A percentile compares a stretch with the other conserved stretches of the same genome.
Evolutionary conservation across 441 rosid genomes (phyloP).

Genomic region (Dalechampia spathulata): DNA sequence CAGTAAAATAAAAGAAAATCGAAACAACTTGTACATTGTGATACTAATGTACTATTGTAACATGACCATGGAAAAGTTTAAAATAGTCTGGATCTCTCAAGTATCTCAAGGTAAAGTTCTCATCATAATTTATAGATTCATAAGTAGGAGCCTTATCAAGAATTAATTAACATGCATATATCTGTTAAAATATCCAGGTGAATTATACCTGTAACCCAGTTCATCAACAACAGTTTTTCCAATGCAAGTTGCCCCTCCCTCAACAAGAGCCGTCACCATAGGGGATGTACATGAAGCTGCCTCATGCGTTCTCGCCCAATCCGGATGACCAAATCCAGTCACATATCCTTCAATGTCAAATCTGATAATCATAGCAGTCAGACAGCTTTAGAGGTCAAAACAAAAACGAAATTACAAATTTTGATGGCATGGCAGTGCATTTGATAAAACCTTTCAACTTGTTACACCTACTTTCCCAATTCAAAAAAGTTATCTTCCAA

Average conservation of each 20-base stretch:
- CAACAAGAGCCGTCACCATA: slow-evolving; percentile 67
- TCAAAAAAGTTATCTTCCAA: background rate
- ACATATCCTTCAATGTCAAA: slow-evolving; percentile 78
- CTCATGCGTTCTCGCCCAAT: slow-evolving; percentile 78
- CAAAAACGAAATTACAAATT: background rate
- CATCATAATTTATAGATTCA: background rate
- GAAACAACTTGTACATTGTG: background rate
- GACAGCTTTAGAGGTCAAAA: background rate
- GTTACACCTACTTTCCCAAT: background rate
- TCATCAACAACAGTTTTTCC: slow-evolving; percentile 95
- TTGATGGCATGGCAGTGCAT: background rate
- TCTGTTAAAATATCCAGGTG: background rate
- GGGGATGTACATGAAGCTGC: slow-evolving; percentile 57
- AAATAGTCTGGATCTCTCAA: no score
- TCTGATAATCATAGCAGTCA: slow-evolving; percentile 33
- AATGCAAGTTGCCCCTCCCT: slow-evolving; percentile 93
- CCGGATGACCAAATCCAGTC: slow-evolving; percentile 95
- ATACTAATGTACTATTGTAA: background rate
- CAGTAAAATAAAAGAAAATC: background rate
- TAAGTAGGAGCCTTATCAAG: background rate
- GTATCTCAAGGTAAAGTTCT: no score
- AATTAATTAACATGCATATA: background rate
- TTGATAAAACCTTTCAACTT: background rate
- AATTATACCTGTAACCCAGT: slow-evolving; percentile 55
- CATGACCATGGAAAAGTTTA: no score